These are phyloP conservation scores for Exserohilum turcica DNA, from an alignment of 2,329 filamentous ascomycete species.

Conservation along the genomic window DNA sequence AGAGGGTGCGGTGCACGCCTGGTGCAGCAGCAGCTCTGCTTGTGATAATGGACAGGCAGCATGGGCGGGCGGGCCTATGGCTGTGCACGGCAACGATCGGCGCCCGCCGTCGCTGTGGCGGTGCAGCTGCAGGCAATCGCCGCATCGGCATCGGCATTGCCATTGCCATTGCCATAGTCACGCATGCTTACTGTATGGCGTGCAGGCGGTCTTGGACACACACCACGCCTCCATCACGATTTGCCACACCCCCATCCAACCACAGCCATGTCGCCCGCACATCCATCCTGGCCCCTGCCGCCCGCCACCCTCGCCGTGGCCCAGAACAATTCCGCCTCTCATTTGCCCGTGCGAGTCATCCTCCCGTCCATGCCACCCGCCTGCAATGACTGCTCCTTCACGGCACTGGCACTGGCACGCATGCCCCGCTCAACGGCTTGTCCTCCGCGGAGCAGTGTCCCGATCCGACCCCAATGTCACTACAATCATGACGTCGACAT, in stretches of 20 bases:
- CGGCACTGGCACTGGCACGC: not conserved
- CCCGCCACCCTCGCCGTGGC: not conserved
- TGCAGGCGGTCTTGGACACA: too few species aligned
- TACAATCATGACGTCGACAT: conserved; percentile 3
- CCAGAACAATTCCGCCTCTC: not conserved
- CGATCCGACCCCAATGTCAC: not conserved
- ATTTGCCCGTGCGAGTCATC: not conserved
- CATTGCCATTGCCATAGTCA: too few species aligned
- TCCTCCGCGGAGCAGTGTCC: not conserved
- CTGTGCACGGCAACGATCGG: conserved; percentile 17
- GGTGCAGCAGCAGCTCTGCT: conserved; percentile 26
- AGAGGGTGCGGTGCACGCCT: conserved; percentile 38
- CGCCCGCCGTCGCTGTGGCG: conserved; percentile 14
- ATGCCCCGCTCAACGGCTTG: not conserved
- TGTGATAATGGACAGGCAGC: conserved; percentile 20
- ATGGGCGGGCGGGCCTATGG: not conserved
- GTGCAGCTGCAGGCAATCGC: not conserved
- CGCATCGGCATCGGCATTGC: too few species aligned
- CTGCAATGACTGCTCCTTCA: not conserved
- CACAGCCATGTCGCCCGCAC: too few species aligned
- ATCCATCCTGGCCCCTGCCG: not conserved
- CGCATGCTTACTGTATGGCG: too few species aligned
- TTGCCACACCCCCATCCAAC: too few species aligned
- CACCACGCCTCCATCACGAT: too few species aligned
- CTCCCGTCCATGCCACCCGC: not conserved